A percentile compares a stretch with the other conserved stretches of the same genome.
Conservation (phyloP, 2,329 filamentous ascomycete genomes). For the Immersiporthe knoxdaviesiana region DNA sequence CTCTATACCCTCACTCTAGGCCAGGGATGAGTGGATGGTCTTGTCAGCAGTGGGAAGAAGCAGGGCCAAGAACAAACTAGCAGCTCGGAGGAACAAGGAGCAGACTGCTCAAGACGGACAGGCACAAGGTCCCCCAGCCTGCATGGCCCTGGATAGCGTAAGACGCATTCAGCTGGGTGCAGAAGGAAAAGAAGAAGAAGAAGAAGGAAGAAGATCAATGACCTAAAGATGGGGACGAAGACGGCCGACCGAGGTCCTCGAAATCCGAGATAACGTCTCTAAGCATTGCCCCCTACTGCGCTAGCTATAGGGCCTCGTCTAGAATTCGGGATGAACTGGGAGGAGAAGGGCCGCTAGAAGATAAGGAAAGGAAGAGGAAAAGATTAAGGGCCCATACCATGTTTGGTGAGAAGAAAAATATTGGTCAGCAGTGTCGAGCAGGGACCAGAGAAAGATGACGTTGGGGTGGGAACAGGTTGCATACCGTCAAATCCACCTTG, state of each 20-base stretch:
- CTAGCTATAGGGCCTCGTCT: conserved; percentile 2
- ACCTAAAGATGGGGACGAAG: background rate
- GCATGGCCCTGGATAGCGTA: background rate
- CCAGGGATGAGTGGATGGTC: background rate
- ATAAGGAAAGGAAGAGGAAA: conserved; percentile 14
- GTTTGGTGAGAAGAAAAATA: conserved; percentile 18
- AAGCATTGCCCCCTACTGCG: background rate
- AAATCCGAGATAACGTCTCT: background rate
- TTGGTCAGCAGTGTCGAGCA: conserved; percentile 8
- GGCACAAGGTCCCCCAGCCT: background rate
- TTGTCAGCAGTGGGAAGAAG: background rate
- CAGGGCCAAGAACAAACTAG: background rate
- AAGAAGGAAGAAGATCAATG: background rate
- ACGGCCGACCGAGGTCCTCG: background rate
- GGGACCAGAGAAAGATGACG: background rate
- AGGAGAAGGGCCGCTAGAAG: conserved; percentile 8
- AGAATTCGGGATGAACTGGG: conserved; percentile 1
- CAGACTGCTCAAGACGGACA: background rate
- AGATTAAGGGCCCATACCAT: background rate
- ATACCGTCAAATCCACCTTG: background rate
- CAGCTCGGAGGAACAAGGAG: background rate
- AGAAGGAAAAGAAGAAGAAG: background rate
- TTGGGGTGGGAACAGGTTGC: background rate
- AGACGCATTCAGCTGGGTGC: background rate
- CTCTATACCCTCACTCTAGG: background rate